Conservation (phyloP, 805 yeast genomes). For the Lachancea sp. region DNA sequence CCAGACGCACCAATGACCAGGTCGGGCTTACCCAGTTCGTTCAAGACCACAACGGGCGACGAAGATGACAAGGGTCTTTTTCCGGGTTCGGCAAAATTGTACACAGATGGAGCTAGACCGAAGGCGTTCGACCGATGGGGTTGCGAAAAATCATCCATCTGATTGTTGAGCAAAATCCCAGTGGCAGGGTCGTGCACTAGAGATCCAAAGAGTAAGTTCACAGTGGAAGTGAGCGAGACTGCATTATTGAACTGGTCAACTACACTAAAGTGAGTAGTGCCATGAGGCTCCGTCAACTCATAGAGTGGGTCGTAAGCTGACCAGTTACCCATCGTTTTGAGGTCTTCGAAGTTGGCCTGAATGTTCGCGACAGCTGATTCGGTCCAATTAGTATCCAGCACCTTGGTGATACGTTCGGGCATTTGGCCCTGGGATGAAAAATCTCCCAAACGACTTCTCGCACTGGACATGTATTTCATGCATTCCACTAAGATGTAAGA, state of each 20-base stretch:
- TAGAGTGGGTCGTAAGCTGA: slow-evolving; percentile 71
- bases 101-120: slow-evolving; percentile 71
- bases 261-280: slow-evolving; percentile 82
- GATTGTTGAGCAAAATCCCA: slow-evolving; percentile 77
- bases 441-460: slow-evolving; percentile 82
- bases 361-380: slow-evolving; percentile 43
- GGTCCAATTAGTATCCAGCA: slow-evolving; percentile 54
- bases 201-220: slow-evolving; percentile 79
- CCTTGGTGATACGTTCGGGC: slow-evolving; percentile 37
- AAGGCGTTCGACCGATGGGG: slow-evolving; percentile 69
- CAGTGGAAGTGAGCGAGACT: slow-evolving; percentile 81
- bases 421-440: slow-evolving; percentile 29
- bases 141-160: slow-evolving; percentile 91
- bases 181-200: slow-evolving; percentile 73
- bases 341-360: slow-evolving; percentile 33
- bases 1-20: slow-evolving; percentile 89
- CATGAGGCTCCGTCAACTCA: slow-evolving; percentile 74
- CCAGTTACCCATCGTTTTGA: slow-evolving; percentile 57
- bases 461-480: slow-evolving; percentile 92
- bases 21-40: slow-evolving; percentile 45
- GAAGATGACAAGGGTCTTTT: slow-evolving; percentile 83
- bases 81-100: slow-evolving; percentile 66
- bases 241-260: slow-evolving; percentile 72
- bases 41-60: slow-evolving; percentile 64
- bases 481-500: slow-evolving; percentile 71